Conservation (phyloP, 768 basidiomycete species). For the Myochromella boudieri region DNA sequence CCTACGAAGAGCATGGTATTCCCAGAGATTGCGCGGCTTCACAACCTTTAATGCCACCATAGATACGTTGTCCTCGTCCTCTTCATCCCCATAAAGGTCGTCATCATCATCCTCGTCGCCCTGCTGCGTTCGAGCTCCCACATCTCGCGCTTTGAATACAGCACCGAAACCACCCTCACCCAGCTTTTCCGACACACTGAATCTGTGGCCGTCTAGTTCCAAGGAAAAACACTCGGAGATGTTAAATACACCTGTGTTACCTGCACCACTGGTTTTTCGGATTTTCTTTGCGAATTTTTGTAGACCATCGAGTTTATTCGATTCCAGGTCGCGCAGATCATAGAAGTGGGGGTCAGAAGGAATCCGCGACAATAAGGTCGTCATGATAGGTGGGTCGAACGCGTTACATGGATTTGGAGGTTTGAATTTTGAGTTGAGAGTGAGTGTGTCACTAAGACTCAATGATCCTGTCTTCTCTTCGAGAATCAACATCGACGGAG, state of each 20-base stretch:
- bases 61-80: conserved; percentile 52
- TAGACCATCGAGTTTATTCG: conserved; percentile 62
- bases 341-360: conserved; percentile 60
- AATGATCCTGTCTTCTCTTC: conserved; percentile 66
- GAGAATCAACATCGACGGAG: conserved; percentile 30
- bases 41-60: conserved; percentile 91
- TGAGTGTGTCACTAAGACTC: conserved; percentile 64
- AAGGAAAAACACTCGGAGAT: conserved; percentile 49
- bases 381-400: conserved; percentile 65
- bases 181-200: conserved; percentile 79
- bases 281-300: conserved; percentile 67
- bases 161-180: conserved; percentile 97
- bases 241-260: conserved; percentile 31
- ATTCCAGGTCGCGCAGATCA: conserved; percentile 54
- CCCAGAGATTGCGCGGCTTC: conserved; percentile 87
- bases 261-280: conserved; percentile 41
- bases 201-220: conserved; percentile 60
- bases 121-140: conserved; percentile 46
- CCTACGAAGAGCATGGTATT: conserved; percentile 81
- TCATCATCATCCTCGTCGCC: conserved; percentile 55
- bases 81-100: conserved; percentile 54
- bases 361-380: conserved; percentile 61
- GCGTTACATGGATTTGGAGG: conserved; percentile 90
- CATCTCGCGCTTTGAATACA: conserved; percentile 83
- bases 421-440: conserved; percentile 60